Conservation (phyloP, 2,329 filamentous ascomycete species). For the Phaeoacremonium minimum region DNA sequence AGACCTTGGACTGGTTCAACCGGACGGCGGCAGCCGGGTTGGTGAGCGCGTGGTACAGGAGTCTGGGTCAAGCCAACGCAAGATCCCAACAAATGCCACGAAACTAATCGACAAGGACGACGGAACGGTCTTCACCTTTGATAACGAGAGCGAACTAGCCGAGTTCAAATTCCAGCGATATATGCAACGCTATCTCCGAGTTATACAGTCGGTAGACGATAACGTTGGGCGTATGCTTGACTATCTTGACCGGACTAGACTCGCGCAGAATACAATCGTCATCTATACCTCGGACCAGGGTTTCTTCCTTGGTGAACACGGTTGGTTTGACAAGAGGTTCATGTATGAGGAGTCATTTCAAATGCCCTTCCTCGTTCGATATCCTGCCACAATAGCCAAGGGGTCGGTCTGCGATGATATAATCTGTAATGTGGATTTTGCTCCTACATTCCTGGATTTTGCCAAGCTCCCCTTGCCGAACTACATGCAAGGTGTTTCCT, state of each 20-base stretch:
- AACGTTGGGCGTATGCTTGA: slow-evolving; percentile 44
- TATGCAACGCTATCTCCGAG: slow-evolving; percentile 50
- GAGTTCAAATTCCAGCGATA: slow-evolving; percentile 54
- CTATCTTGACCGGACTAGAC: slow-evolving; percentile 35
- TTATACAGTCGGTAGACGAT: slow-evolving; percentile 47
- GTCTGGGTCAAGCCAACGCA: slow-evolving; percentile 27
- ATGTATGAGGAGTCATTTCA: slow-evolving; percentile 55
- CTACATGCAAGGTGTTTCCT: slow-evolving; percentile 49
- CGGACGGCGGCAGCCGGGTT: slow-evolving; percentile 41
- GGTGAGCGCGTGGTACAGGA: no score
- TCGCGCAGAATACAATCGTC: slow-evolving; percentile 42
- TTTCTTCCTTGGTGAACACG: slow-evolving; percentile 53
- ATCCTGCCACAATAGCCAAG: slow-evolving; percentile 33
- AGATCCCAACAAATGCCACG: slow-evolving; percentile 26
- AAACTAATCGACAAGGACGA: slow-evolving; percentile 39
- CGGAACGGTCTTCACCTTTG: slow-evolving; percentile 40
- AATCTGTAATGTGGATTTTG: slow-evolving; percentile 51
- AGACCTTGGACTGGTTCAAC: slow-evolving; percentile 46
- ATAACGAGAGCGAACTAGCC: slow-evolving; percentile 31
- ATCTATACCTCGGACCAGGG: slow-evolving; percentile 53
- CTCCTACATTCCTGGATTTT: slow-evolving; percentile 42
- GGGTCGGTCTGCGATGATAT: slow-evolving; percentile 39
- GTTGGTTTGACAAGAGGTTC: slow-evolving; percentile 55
- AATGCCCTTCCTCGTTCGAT: slow-evolving; percentile 48
- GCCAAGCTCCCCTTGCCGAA: slow-evolving; percentile 33